Conservation (phyloP, 192 early-diverging fungal species). For the Backusella mclennaniae region DNA sequence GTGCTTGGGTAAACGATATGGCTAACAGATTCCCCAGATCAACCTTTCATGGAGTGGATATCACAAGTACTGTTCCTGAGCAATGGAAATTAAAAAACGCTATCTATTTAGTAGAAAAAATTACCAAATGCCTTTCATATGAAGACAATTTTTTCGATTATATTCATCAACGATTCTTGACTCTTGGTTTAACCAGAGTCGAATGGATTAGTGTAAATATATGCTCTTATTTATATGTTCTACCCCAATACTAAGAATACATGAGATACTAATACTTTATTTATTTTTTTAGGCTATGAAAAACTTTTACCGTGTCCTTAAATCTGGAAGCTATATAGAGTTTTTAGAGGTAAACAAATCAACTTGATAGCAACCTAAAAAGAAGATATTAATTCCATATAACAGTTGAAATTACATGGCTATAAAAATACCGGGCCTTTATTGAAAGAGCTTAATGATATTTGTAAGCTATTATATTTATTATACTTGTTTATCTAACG, state of each 20-base stretch:
- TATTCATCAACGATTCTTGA: constrained; percentile 24
- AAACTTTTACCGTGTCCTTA: constrained; percentile 20
- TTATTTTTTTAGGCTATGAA: constrained; percentile 4
- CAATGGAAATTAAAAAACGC: constrained; percentile 18
- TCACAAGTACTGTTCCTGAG: constrained; percentile 34
- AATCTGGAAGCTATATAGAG: constrained; percentile 34
- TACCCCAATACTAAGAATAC: no score
- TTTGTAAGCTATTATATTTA: background rate
- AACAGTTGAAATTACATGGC: background rate
- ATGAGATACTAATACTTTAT: no score
- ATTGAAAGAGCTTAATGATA: background rate
- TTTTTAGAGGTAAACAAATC: constrained; percentile 15
- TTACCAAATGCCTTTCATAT: constrained; percentile 25
- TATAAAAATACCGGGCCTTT: background rate
- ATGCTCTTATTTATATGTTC: background rate
- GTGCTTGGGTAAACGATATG: constrained; percentile 43
- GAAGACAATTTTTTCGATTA: constrained; percentile 31
- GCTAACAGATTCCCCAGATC: constrained; percentile 44
- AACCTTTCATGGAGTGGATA: constrained; percentile 50
- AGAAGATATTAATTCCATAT: background rate
- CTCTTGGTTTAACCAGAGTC: constrained; percentile 19
- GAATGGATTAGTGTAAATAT: constrained; percentile 15
- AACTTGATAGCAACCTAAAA: background rate
- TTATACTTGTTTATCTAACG: background rate
- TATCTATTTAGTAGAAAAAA: constrained; percentile 12